A percentile compares a stretch with the other conserved stretches of the same genome.
Evolutionary conservation across 148 eudicot species (phyloP).

Genomic region (Arbutus unedo): DNA sequence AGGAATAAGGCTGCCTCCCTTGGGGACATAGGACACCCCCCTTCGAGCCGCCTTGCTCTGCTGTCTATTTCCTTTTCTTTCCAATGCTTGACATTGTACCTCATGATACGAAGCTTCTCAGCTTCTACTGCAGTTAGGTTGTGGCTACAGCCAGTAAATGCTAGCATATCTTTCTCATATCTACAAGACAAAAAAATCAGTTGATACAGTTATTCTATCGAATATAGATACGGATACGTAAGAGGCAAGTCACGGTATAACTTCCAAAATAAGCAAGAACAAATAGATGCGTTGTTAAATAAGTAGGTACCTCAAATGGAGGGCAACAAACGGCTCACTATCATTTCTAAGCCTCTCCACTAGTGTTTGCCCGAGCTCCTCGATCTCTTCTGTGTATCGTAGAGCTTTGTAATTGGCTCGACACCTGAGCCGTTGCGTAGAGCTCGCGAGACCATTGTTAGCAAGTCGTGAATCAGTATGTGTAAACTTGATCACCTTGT

Average conservation of each 20-base stretch:
- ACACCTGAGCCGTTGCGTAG: conserved; percentile 55
- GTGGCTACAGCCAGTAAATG: conserved; percentile 54
- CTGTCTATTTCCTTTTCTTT: conserved; percentile 51
- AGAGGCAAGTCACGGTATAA: neutral
- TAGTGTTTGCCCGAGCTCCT: conserved; percentile 37
- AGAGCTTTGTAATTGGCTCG: conserved; percentile 57
- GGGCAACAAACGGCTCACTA: conserved; percentile 49
- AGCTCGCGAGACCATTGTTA: conserved; percentile 50
- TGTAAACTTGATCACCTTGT: conserved; percentile 48
- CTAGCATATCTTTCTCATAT: conserved; percentile 56
- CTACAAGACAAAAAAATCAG: conserved; percentile 15
- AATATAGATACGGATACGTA: neutral
- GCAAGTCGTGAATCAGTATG: conserved; percentile 61
- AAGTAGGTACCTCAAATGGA: conserved; percentile 53
- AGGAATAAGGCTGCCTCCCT: conserved; percentile 46
- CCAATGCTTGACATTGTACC: conserved; percentile 38
- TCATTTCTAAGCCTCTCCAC: conserved; percentile 36
- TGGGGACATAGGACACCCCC: conserved; percentile 51
- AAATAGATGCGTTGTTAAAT: neutral
- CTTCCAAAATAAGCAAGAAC: neutral
- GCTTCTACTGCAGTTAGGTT: conserved; percentile 35
- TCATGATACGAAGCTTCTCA: conserved; percentile 35
- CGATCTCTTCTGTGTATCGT: conserved; percentile 44
- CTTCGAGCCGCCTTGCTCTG: conserved; percentile 30
- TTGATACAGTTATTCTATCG: neutral